These are phyloP conservation scores for Citrus reticulata DNA, from an alignment of 345 rosid species.

Conservation along the genomic window DNA sequence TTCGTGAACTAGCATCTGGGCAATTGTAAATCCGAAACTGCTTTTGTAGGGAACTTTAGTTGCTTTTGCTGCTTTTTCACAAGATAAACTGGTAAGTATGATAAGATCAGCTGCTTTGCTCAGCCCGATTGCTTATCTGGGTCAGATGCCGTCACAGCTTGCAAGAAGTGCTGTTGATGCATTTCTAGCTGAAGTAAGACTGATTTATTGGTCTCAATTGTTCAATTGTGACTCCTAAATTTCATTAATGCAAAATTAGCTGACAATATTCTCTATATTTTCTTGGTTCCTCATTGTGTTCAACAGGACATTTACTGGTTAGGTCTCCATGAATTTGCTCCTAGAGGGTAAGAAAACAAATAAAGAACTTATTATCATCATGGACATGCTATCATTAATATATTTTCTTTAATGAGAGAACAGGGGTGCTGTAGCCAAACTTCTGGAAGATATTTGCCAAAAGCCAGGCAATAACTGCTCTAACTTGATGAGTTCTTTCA, in stretches of 20 bases:
- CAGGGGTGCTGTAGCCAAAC: conserved; percentile 30
- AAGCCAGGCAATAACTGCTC: conserved; percentile 37
- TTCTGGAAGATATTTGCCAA: conserved; percentile 34
- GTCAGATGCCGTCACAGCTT: conserved; percentile 36
- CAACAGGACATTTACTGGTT: conserved; percentile 22
- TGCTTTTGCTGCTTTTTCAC: conserved; percentile 52
- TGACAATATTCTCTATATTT: conserved; percentile 4
- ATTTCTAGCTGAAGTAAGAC: conserved; percentile 40
- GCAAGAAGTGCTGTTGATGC: conserved; percentile 27
- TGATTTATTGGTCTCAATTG: background rate
- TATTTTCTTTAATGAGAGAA: background rate
- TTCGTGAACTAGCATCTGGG: too few relatives aligned
- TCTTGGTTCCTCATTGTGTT: background rate
- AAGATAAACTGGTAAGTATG: conserved; percentile 27
- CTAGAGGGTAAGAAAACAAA: conserved; percentile 30
- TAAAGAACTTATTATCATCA: background rate
- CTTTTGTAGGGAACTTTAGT: conserved; percentile 48
- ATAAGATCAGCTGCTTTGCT: conserved; percentile 60
- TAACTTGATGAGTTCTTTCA: conserved; percentile 34
- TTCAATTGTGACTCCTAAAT: background rate
- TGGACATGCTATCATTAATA: background rate
- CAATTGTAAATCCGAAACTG: background rate
- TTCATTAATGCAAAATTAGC: background rate
- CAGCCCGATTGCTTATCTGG: conserved; percentile 44
- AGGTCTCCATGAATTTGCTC: conserved; percentile 43